These are phyloP conservation scores for Purshia tridentata DNA, from an alignment of 306 rosid species.

Conservation along the genomic window DNA sequence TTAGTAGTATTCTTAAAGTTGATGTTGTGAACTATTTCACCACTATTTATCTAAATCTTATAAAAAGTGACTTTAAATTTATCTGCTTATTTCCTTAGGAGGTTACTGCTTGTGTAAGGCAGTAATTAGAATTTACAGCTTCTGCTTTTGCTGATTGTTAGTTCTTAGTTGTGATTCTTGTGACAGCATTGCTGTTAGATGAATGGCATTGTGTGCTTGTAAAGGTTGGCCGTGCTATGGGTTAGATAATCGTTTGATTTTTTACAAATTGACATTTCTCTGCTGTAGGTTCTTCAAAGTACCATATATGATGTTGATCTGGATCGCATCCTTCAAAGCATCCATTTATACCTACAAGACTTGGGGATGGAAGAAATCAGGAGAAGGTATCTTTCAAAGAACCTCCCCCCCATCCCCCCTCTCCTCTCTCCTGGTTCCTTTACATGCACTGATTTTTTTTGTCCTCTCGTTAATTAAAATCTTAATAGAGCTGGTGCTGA, in stretches of 20 bases:
- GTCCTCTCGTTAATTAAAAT: conserved; percentile 7
- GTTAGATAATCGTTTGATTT: not conserved
- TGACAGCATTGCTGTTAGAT: not conserved
- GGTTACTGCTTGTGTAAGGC: not conserved
- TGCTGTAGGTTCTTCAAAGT: conserved; percentile 90
- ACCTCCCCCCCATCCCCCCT: not conserved
- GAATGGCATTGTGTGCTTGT: not conserved
- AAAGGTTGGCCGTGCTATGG: not conserved
- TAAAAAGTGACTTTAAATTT: too few species aligned
- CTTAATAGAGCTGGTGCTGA: conserved; percentile 91
- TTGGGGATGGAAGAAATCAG: conserved; percentile 99
- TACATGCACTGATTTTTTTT: conserved; percentile 20
- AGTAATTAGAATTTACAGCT: not conserved
- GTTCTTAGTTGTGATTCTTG: not conserved
- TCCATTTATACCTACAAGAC: conserved; percentile 94
- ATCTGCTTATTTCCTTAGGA: too few species aligned
- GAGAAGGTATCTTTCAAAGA: conserved; percentile 59
- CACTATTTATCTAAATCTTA: too few species aligned
- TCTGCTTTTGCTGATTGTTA: not conserved
- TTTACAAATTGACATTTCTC: conserved; percentile 20
- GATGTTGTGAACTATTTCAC: too few species aligned
- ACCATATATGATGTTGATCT: conserved; percentile 93
- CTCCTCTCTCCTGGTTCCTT: not conserved
- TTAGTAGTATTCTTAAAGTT: too few species aligned
- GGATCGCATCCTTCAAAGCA: conserved; percentile 95